Percentiles rank a stretch among this genome's conserved stretches.
Conservation (phyloP, 2,329 filamentous ascomycete genomes). For the Cercospora sojina region DNA sequence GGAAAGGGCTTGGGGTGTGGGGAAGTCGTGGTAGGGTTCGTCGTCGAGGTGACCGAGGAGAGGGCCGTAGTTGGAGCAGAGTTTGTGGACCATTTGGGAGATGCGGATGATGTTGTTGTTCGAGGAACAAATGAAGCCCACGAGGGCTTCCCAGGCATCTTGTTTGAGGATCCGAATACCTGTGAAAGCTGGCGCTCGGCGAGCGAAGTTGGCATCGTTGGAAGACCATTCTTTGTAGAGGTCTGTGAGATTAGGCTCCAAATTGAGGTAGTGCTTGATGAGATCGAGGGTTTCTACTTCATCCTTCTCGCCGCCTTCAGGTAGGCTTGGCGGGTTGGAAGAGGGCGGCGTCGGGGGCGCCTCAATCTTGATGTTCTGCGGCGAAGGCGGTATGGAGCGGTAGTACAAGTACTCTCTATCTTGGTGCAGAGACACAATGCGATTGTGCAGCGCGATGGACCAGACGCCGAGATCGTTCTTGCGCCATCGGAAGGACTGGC, state of each 20-base stretch:
- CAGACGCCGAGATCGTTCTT: conserved; percentile 78
- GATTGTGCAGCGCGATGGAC: conserved; percentile 83
- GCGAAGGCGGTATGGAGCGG: conserved; percentile 60
- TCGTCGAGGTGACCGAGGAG: conserved; percentile 67
- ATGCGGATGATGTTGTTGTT: conserved; percentile 98
- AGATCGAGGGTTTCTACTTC: conserved; percentile 60
- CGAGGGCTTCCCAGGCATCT: conserved; percentile 90
- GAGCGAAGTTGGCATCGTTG: conserved; percentile 82
- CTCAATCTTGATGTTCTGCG: conserved; percentile 31
- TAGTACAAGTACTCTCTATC: conserved; percentile 78
- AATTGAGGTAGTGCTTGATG: conserved; percentile 81
- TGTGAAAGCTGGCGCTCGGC: conserved; percentile 80
- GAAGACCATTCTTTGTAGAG: conserved; percentile 87
- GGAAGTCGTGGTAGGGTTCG: conserved; percentile 77
- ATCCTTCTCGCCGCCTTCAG: conserved; percentile 46
- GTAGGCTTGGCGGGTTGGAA: conserved; percentile 39
- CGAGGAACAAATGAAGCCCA: conserved; percentile 96
- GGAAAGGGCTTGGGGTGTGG: conserved; percentile 70
- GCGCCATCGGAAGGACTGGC: conserved; percentile 92
- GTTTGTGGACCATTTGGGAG: conserved; percentile 92
- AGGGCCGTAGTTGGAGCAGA: conserved; percentile 82
- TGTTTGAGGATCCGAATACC: conserved; percentile 91
- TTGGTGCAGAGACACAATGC: conserved; percentile 81
- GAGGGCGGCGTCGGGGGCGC: conserved; percentile 42
- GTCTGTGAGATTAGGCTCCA: conserved; percentile 69